phyloP scores from a whole-genome alignment of 768 basidiomycete species.

The Hydnomerulius pinastri region DNA sequence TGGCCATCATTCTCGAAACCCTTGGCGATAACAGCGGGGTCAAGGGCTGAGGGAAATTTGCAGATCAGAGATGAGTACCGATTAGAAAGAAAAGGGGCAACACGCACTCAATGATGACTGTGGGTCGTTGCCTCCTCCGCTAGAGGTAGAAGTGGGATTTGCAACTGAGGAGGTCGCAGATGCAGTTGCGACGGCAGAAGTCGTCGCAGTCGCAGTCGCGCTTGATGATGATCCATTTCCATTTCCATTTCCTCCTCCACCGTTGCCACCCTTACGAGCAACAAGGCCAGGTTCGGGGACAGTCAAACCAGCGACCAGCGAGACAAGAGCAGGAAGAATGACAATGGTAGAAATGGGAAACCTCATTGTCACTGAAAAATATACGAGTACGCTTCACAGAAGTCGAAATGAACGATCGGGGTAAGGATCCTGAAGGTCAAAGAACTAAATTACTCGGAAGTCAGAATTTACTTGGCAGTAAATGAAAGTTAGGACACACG shows the following conservation, averaged over 20 bases:
- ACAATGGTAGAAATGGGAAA: constrained; percentile 43
- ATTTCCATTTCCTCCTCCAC: constrained; percentile 13
- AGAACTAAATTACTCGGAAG: constrained; percentile 32
- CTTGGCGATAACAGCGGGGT: constrained; percentile 49
- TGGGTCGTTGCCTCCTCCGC: constrained; percentile 31
- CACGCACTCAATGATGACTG: constrained; percentile 40
- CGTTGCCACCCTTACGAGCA: constrained; percentile 20
- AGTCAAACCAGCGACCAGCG: constrained; percentile 34
- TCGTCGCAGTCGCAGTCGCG: not conserved
- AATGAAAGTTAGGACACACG: not conserved
- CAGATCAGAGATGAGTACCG: constrained; percentile 17
- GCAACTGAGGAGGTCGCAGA: constrained; percentile 10
- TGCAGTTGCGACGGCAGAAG: not conserved
- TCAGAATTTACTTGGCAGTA: constrained; percentile 1
- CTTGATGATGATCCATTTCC: constrained; percentile 8
- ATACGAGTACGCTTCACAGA: constrained; percentile 43
- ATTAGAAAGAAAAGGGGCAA: constrained; percentile 7
- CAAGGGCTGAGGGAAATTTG: constrained; percentile 43
- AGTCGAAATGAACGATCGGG: constrained; percentile 43
- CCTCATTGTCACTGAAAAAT: constrained; percentile 48
- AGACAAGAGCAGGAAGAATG: constrained; percentile 39
- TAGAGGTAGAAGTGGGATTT: constrained; percentile 17
- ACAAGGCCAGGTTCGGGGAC: constrained; percentile 20
- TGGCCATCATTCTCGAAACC: constrained; percentile 55
- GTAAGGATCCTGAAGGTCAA: constrained; percentile 22